These are phyloP conservation scores for Erodium trifolium DNA, from an alignment of 441 rosid genomes.

Conservation along the genomic window DNA sequence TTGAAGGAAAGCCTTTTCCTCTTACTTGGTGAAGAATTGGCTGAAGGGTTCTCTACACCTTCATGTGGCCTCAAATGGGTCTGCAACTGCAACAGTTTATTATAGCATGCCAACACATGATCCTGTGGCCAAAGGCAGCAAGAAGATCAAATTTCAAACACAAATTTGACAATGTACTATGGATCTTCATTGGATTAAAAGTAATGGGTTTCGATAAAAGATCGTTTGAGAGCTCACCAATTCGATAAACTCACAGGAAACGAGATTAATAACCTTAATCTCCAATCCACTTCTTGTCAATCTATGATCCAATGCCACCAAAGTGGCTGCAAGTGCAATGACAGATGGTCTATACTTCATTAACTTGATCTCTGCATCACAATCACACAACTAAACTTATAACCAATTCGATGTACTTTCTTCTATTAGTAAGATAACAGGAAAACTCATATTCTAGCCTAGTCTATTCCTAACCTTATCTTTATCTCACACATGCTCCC, in stretches of 20 bases:
- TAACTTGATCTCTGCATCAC: slow-evolving; percentile 34
- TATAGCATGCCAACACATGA: slow-evolving; percentile 40
- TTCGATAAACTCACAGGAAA: slow-evolving; percentile 34
- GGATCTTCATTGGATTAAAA: too few relatives aligned
- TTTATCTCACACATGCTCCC: too few relatives aligned
- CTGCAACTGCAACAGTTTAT: slow-evolving; percentile 9
- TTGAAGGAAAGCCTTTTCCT: slow-evolving; percentile 34
- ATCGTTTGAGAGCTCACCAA: slow-evolving; percentile 32
- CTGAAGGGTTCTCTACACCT: slow-evolving; percentile 21
- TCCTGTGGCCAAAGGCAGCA: slow-evolving; percentile 31
- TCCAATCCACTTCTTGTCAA: slow-evolving; percentile 35
- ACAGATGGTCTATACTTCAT: slow-evolving; percentile 41
- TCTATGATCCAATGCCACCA: slow-evolving; percentile 30
- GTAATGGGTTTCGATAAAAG: neutral
- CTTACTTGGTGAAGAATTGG: slow-evolving; percentile 26
- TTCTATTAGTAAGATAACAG: too few relatives aligned
- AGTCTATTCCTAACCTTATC: too few relatives aligned
- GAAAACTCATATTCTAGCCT: too few relatives aligned
- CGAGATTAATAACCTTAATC: slow-evolving; percentile 23
- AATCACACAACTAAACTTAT: neutral
- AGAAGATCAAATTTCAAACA: neutral
- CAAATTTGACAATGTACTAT: too few relatives aligned
- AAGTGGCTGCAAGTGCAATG: slow-evolving; percentile 46
- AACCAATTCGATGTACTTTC: neutral
- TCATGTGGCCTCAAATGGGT: slow-evolving; percentile 16